A percentile compares a stretch with the other conserved stretches of the same genome.
phyloP scores from a whole-genome alignment of 257 asterid species.

The Solanum chiquidenum region DNA sequence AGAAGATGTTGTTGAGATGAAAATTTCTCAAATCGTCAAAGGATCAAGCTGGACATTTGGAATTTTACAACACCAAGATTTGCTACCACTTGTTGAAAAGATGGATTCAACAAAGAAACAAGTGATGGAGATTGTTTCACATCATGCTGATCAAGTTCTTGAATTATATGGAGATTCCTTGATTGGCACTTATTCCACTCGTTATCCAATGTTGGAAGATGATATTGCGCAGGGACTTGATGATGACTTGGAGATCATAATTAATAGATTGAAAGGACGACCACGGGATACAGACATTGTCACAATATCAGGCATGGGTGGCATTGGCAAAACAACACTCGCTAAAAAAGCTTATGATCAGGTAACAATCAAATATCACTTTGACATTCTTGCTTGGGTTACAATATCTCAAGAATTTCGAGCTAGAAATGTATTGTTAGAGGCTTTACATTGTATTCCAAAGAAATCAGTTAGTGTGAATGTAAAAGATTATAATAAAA shows the following conservation, averaged over 20 bases:
- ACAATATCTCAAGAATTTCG: not conserved
- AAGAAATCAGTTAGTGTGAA: not conserved
- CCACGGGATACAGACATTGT: not conserved
- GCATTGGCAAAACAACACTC: not conserved
- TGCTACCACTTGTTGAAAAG: not conserved
- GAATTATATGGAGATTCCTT: not conserved
- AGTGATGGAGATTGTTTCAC: not conserved
- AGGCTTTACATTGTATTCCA: not conserved
- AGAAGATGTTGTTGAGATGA: not conserved
- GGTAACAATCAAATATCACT: not conserved
- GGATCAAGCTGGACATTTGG: not conserved
- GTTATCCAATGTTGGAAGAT: not conserved
- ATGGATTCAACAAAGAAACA: not conserved
- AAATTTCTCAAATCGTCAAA: not conserved
- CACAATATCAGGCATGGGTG: not conserved
- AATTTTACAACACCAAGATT: not conserved
- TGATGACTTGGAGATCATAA: not conserved
- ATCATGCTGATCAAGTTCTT: not conserved
- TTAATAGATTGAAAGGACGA: not conserved
- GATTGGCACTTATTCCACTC: not conserved
- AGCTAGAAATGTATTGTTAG: not conserved
- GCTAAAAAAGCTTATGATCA: not conserved
- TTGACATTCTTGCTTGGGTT: not conserved
- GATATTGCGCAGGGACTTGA: not conserved
- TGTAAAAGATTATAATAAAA: not conserved